Conservation (phyloP, 2,329 filamentous ascomycete genomes). For the Falciphora oryzae region DNA sequence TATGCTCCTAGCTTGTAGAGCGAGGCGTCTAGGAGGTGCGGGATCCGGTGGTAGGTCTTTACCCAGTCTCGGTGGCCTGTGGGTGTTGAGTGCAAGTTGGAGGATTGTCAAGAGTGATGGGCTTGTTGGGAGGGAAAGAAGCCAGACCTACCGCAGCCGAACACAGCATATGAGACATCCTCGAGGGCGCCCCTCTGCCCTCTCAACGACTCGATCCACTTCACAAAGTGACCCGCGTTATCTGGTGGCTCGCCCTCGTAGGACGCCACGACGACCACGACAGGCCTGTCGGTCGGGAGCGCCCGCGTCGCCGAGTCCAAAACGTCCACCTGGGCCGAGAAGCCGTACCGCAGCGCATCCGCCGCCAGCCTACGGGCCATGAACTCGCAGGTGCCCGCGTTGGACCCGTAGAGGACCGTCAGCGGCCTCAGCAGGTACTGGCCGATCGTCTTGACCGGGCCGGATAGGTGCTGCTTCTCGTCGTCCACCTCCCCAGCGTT, state of each 20-base stretch:
- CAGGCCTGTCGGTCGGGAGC: conserved; percentile 53
- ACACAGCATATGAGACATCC: conserved; percentile 58
- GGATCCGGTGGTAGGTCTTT: conserved; percentile 45
- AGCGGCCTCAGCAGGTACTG: conserved; percentile 41
- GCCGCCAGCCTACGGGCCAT: conserved; percentile 58
- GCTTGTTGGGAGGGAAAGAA: conserved; percentile 20
- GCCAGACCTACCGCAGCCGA: conserved; percentile 23
- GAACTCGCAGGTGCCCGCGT: conserved; percentile 68
- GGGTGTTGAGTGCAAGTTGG: too few species aligned
- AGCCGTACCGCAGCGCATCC: conserved; percentile 52
- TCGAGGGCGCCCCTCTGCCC: conserved; percentile 37
- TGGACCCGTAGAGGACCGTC: conserved; percentile 67
- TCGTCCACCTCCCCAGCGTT: too few species aligned
- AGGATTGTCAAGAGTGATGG: too few species aligned
- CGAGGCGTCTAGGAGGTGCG: conserved; percentile 39
- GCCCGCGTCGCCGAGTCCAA: conserved; percentile 58
- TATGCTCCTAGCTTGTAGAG: conserved; percentile 37
- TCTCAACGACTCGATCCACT: conserved; percentile 54
- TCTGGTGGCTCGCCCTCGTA: conserved; percentile 56
- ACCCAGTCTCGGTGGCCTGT: conserved; percentile 26
- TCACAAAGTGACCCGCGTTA: conserved; percentile 61
- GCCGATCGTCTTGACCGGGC: conserved; percentile 33
- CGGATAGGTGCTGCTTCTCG: too few species aligned
- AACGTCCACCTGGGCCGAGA: conserved; percentile 46
- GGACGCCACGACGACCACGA: conserved; percentile 60